phyloP scores from a whole-genome alignment of 495 filamentous ascomycete genomes.

The Aspergillus bridgeri region DNA sequence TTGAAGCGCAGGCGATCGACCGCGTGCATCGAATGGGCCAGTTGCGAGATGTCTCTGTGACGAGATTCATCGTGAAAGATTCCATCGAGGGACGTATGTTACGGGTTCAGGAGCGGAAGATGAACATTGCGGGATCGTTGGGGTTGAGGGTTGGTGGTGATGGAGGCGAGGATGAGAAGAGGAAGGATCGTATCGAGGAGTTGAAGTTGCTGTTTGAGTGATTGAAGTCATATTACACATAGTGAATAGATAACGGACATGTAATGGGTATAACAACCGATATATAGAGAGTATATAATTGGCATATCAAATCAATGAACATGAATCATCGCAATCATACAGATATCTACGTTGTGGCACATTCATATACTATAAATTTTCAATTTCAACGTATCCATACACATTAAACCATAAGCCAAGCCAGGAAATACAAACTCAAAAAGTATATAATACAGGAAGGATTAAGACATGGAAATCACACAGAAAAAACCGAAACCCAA shows the following conservation, averaged over 20 bases:
- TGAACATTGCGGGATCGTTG: conserved; percentile 75
- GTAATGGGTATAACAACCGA: background rate
- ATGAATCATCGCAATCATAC: too few species aligned
- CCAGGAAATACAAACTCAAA: background rate
- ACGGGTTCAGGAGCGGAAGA: conserved; percentile 91
- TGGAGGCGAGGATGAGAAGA: conserved; percentile 88
- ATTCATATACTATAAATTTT: background rate
- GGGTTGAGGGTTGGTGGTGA: conserved; percentile 66
- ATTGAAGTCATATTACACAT: background rate
- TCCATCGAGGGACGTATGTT: conserved; percentile 96
- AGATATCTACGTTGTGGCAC: too few species aligned
- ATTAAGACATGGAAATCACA: background rate
- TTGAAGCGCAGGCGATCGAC: conserved; percentile 97
- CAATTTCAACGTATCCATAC: background rate
- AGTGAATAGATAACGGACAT: background rate
- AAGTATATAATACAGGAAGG: background rate
- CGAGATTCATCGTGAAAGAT: conserved; percentile 80
- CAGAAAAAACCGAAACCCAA: too few species aligned
- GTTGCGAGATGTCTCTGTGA: conserved; percentile 76
- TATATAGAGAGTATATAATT: background rate
- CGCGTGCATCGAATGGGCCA: conserved; percentile 99
- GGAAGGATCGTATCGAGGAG: conserved; percentile 85
- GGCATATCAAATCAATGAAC: too few species aligned
- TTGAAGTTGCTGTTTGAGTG: conserved; percentile 86
- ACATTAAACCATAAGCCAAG: background rate